Conservation (phyloP, 495 filamentous ascomycete genomes). For the Trichoderma gamsii region DNA sequence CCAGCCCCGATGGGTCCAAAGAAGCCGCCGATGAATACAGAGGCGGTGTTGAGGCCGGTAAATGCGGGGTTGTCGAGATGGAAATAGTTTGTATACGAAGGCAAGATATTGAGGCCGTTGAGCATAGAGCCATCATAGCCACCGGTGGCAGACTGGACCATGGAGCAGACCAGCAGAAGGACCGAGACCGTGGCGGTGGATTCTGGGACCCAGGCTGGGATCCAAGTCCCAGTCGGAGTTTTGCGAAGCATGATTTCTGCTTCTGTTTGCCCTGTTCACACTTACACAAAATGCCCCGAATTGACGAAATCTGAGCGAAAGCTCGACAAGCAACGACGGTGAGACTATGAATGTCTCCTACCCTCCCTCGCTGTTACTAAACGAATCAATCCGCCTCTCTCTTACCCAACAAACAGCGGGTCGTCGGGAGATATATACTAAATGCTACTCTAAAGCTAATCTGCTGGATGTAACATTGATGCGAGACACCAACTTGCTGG, state of each 20-base stretch:
- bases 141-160: slow-evolving; percentile 40
- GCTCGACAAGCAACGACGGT: not conserved
- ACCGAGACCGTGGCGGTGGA: slow-evolving; percentile 36
- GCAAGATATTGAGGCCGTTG: slow-evolving; percentile 48
- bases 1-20: slow-evolving; percentile 26
- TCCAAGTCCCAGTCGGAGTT: slow-evolving; percentile 42
- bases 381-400: not conserved
- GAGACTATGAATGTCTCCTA: not conserved
- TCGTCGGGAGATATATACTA: not conserved
- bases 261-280: not conserved
- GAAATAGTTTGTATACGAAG: slow-evolving; percentile 46
- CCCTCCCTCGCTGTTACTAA: not conserved
- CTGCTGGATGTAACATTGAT: not conserved
- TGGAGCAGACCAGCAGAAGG: slow-evolving; percentile 41
- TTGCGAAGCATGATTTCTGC: slow-evolving; percentile 27
- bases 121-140: slow-evolving; percentile 49
- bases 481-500: not conserved
- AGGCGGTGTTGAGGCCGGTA: slow-evolving; percentile 41
- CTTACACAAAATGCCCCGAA: not conserved
- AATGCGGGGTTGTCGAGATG: slow-evolving; percentile 34
- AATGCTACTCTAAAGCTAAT: not conserved
- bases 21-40: slow-evolving; percentile 40
- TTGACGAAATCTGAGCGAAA: not conserved
- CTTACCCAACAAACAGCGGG: not conserved
- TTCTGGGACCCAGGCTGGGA: slow-evolving; percentile 48